Base-by-base conservation (phyloP, 1,284 basidiomycete genomes). In the Malassezia brasiliensis region DNA sequence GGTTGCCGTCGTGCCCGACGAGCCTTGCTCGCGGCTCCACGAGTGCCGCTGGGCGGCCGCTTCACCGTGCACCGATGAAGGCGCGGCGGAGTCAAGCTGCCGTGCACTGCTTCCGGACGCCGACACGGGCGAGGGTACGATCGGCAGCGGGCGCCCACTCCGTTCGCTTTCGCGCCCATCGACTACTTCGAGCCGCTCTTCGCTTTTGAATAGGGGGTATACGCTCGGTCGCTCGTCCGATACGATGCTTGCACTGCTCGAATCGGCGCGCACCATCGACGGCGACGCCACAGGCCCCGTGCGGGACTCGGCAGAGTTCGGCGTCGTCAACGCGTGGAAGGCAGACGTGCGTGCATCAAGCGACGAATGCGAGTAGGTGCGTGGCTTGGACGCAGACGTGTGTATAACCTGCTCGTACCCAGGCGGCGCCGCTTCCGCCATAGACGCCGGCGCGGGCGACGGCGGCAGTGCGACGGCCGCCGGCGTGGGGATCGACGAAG, bases 161-260 rank as follows among this genome's bases (percentile, higher is more conserved):
- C 32, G 15, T 12, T 31, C 30, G 15, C 17, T 17, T 17, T 45
- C 36, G 14, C 38, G 45, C 15, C 32, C 20, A 14, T 22, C 20
- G 15, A 15, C 15, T 2, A 3, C 14, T 6, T 39, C 22, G 17
- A n/a, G 31, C 25, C 19, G 36, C 32, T 47, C 40, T 9, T 36
- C 11, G 54, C 25, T 47, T 20, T 52, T 51, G 31, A 51, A 57
- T 19, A 51, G 35, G 40, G 50, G 50, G 40, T 47, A 52, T 30
- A 48, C 34, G 34, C 39, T 52, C 25, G 34, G 36, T 8, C 44
- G 42, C 20, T 47, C 46, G 30, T 22, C n/a, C 20, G 41, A 42
- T 5, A 19, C 7, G 11, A 14, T 9, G 19, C 17, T 7, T 11
- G 14, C 30, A 30, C 10, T 42, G 17, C 25, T 28, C 42, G 42